Evolutionary conservation across 225 moss, liverwort and hornwort species (phyloP).

Genomic region (Lunularia cruciata): DNA sequence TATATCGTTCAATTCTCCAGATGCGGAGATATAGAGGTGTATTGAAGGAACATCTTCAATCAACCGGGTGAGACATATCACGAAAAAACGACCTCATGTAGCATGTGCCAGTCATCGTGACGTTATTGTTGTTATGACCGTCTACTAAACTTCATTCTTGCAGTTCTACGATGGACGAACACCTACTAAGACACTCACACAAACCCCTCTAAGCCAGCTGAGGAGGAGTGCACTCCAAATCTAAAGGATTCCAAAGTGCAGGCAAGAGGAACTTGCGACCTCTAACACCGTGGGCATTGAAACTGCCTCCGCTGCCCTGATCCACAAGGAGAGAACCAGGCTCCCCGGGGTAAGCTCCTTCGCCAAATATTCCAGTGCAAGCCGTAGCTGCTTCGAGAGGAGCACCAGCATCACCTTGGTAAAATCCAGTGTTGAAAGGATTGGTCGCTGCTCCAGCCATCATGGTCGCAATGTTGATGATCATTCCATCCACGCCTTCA

Average conservation of each 20-base stretch:
- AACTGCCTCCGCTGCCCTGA: slow-evolving; percentile 57
- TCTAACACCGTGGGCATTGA: slow-evolving; percentile 54
- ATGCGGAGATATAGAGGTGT: too few relatives aligned
- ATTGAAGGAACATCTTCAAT: too few relatives aligned
- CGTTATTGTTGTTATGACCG: too few relatives aligned
- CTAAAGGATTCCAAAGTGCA: slow-evolving; percentile 67
- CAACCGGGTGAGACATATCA: too few relatives aligned
- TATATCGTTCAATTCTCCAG: too few relatives aligned
- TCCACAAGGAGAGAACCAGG: slow-evolving; percentile 54
- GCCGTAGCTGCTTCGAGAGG: slow-evolving; percentile 74
- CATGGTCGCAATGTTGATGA: slow-evolving; percentile 74
- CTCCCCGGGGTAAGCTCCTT: slow-evolving; percentile 63
- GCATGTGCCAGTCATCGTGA: too few relatives aligned
- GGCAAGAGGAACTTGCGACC: slow-evolving; percentile 68
- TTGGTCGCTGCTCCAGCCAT: slow-evolving; percentile 72
- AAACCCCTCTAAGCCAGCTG: background rate
- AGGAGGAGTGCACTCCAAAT: slow-evolving; percentile 41
- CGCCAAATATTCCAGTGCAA: slow-evolving; percentile 70
- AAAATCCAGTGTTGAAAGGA: slow-evolving; percentile 72
- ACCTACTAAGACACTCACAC: too few relatives aligned
- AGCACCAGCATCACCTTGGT: slow-evolving; percentile 58
- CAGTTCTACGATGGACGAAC: too few relatives aligned
- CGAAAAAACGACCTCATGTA: too few relatives aligned
- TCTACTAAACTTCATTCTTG: too few relatives aligned
- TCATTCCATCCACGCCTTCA: slow-evolving; percentile 74